Evolutionary conservation across 345 rosid species (phyloP), one percentile per base, ranked within the genome.

Genomic region (Orychophragmus violaceus): DNA sequence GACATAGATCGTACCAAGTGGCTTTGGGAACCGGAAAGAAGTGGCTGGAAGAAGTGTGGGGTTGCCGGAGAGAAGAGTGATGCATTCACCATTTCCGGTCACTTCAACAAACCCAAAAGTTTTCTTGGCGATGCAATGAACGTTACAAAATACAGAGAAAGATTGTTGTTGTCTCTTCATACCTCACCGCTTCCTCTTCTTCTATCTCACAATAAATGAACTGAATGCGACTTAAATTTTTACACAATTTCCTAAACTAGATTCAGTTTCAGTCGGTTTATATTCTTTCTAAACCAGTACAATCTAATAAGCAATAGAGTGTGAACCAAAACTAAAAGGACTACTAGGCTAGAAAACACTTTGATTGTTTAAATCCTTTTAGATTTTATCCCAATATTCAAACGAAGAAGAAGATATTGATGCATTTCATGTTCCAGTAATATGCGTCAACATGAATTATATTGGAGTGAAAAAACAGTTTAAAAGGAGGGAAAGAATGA

Each of bases 21-120:
- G 9, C 1, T 52, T 3, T 60, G 17, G 14, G 30, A 50, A 37
- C 14, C 25, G n/a, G 45, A 42, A 39, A 61, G 42, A 50, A 69
- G 25, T 22, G 74, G 74, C 44, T 60, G 60, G 24, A 60, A 60
- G 33, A 70, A 70, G 17, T 70, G 68, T 22, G 61, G 25, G 3
- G 4, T 52, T 19, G 2, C 22, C 17, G 5, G 19, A 39, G 68
- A 51, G 9, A 8, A 21, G 6, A 16, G 13, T 28, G 66, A 19
- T 5, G 44, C 14, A 37, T 52, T 28, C 35, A 12, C 45, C 62
- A 70, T 69, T 29, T 17, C 24, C 8, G 37, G 29, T 45, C 57
- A 29, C 44, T 41, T 29, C 23, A 53, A 4, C 14, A 25, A 25
- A 9, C 0, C 39, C 24, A 25, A 42, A 11, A 28, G 3, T 41